Evolutionary conservation across 352 stramenopile species (phyloP), one percentile per base, ranked within the genome.

Genomic region (Pythium folliculosum): DNA sequence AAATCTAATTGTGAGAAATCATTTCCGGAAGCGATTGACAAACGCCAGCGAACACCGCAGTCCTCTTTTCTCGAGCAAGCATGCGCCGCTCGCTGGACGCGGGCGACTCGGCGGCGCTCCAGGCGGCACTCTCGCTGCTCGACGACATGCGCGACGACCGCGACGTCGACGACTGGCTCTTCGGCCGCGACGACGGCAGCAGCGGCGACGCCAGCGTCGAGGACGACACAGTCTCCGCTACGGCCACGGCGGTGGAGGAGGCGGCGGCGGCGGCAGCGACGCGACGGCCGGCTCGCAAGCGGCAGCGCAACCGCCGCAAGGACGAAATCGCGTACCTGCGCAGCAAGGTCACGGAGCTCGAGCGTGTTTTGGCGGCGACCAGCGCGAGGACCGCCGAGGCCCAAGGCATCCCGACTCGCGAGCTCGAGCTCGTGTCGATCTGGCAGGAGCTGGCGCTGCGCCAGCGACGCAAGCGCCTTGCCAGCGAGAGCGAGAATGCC

Each of bases 301-400:
- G 59, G 10, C 19, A 27, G 30, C 49, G 35, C 23, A 63, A 53
- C n/a, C 49, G 50, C 27, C 84, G 78, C 62, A 86, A 86, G 61
- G 77, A 89, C 27, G 81, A 89, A 66, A 76, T 89, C 35, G 77
- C 82, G 35, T 89, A 89, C 71, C 64, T 89, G 43, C 81, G 81
- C 77, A 14, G 32, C 19, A 48, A 62, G 10, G 62, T 69, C 13
- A 5, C 22, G 3, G 48, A 48, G 48, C 62, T 69, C 17, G 62
- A 69, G 16, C 25, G 25, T 17, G 38, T 32, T 38, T 23, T 67
- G 8, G 49, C 35, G 2, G 51, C 32, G 49, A 45, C 51, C 22
- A 67, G 37, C 30, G 0, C 35, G 35, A 47, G 59, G n/a, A 58
- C 55, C 35, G 59, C 59, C 27, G 50, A 56, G 6, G 45, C 47